These are phyloP conservation scores for Prosopis cineraria DNA, from an alignment of 306 rosid genomes.

Conservation along the genomic window DNA sequence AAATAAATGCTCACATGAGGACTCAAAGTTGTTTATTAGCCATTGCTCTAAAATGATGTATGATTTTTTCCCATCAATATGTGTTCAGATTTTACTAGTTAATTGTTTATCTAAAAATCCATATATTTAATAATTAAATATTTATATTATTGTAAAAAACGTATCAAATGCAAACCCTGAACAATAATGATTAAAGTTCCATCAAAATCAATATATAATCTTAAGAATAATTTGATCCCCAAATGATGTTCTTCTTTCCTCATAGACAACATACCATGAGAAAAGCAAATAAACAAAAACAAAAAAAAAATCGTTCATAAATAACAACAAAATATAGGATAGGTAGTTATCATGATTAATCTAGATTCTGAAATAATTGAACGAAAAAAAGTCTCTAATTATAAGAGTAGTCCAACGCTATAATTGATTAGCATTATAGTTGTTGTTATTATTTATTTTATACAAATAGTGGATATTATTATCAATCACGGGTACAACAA, in stretches of 20 bases:
- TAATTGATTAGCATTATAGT: background rate
- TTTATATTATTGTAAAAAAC: background rate
- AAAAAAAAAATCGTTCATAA: background rate
- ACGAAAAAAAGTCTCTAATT: background rate
- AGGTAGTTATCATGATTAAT: background rate
- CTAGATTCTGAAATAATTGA: background rate
- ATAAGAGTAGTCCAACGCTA: background rate
- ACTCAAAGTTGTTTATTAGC: background rate
- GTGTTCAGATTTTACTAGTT: too few relatives aligned
- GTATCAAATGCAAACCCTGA: background rate
- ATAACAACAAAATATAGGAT: background rate
- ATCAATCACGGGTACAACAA: conserved; percentile 1
- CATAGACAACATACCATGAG: background rate
- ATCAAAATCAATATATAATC: background rate
- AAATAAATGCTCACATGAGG: background rate
- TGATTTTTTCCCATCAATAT: background rate
- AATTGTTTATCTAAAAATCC: background rate
- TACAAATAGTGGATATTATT: too few relatives aligned
- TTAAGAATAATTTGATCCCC: background rate
- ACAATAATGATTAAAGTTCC: background rate
- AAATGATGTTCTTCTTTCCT: background rate
- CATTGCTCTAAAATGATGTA: background rate
- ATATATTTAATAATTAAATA: background rate
- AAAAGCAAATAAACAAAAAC: background rate
- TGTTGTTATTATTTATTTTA: background rate